phyloP scores from a whole-genome alignment of 2,329 filamentous ascomycete genomes.

The Alternaria brassicae region DNA sequence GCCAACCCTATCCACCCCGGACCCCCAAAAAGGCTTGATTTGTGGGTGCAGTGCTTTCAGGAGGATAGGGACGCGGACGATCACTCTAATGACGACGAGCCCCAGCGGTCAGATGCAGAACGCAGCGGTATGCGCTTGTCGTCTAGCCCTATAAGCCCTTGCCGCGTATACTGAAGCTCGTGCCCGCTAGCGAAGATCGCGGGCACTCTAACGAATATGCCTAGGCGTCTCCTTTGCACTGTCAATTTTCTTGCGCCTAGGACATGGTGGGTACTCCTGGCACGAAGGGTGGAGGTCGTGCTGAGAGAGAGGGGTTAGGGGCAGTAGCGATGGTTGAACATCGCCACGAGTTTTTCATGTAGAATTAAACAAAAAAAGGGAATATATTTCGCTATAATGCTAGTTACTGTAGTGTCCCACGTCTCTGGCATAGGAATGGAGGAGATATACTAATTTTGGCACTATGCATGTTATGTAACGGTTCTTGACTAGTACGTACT shows the following conservation, averaged over 20 bases:
- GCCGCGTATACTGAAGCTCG: not conserved
- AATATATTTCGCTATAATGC: not conserved
- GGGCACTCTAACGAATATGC: not conserved
- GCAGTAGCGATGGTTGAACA: not conserved
- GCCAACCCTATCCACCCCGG: conserved; percentile 14
- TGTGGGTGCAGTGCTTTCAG: conserved; percentile 20
- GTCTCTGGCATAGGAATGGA: not conserved
- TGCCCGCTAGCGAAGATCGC: not conserved
- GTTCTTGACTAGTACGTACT: not conserved
- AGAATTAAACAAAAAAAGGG: not conserved
- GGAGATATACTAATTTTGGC: not conserved
- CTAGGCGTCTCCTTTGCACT: not conserved
- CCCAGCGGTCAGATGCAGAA: not conserved
- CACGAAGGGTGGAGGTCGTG: not conserved
- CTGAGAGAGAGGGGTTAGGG: not conserved
- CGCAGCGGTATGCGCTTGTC: not conserved
- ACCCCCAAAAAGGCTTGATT: conserved; percentile 15
- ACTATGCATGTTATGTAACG: not conserved
- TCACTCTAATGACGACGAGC: conserved; percentile 7
- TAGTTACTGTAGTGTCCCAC: not conserved
- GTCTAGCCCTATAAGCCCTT: not conserved
- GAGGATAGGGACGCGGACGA: conserved; percentile 19
- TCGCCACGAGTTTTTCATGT: not conserved
- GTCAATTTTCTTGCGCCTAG: not conserved
- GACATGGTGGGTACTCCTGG: not conserved